These are phyloP conservation scores for Cutaneotrichosporon cavernicola DNA, from an alignment of 1,284 basidiomycete species.

Conservation along the genomic window DNA sequence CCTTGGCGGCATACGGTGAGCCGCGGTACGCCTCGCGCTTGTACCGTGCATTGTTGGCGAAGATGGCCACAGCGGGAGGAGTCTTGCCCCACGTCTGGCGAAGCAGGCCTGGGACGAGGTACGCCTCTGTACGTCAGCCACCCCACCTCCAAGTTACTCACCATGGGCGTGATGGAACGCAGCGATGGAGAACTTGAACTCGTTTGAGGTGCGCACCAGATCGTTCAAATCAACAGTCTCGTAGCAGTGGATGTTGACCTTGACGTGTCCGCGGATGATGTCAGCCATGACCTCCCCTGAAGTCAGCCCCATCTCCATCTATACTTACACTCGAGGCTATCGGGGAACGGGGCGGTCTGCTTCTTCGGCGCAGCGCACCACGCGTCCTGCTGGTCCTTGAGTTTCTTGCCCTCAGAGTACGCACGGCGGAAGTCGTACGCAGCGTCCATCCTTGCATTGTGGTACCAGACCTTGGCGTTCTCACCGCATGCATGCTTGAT, in stretches of 20 bases:
- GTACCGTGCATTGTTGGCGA: constrained; percentile 64
- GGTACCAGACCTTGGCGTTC: constrained; percentile 57
- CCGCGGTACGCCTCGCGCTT: constrained; percentile 83
- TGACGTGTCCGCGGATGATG: constrained; percentile 64
- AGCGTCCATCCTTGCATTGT: constrained; percentile 59
- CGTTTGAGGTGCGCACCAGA: constrained; percentile 65
- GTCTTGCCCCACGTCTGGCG: constrained; percentile 41
- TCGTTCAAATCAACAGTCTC: constrained; percentile 73
- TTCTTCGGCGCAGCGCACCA: constrained; percentile 62
- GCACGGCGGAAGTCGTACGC: constrained; percentile 61
- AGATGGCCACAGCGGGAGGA: constrained; percentile 70
- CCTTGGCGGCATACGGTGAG: constrained; percentile 77
- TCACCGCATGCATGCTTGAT: constrained; percentile 56
- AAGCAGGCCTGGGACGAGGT: constrained; percentile 71
- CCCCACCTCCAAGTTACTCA: background rate
- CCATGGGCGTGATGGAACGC: constrained; percentile 57
- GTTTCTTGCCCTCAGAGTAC: constrained; percentile 70
- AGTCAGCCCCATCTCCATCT: background rate
- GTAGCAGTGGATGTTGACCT: constrained; percentile 78
- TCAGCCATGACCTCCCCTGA: constrained; percentile 74
- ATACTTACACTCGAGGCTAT: constrained; percentile 64
- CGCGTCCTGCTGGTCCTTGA: constrained; percentile 69
- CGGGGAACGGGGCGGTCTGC: constrained; percentile 62
- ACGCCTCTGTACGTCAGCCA: constrained; percentile 59
- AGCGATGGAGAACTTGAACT: constrained; percentile 59